phyloP scores from a whole-genome alignment of 441 rosid genomes.

The Erodium moschatum region DNA sequence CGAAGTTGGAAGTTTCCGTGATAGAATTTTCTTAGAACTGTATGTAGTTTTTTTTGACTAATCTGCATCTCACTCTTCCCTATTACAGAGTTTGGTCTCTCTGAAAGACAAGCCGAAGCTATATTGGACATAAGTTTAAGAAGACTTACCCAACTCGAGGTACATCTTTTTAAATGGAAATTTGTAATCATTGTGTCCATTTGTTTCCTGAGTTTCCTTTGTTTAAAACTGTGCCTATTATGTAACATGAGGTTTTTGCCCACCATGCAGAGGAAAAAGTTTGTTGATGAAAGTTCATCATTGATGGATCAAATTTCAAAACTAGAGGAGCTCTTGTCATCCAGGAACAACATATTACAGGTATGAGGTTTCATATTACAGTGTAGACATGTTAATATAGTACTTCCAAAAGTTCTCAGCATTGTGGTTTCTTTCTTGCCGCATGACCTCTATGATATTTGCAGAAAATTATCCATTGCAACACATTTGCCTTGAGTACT shows the following conservation, averaged over 20 bases:
- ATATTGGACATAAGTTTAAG: conserved; percentile 73
- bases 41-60: conserved; percentile 5
- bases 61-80: background rate
- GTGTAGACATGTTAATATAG: conserved; percentile 10
- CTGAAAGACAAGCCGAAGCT: conserved; percentile 88
- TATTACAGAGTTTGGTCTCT: conserved; percentile 52
- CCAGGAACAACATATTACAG: conserved; percentile 61
- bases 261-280: conserved; percentile 59
- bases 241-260: conserved; percentile 9
- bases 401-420: background rate
- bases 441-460: background rate
- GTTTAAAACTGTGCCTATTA: conserved; percentile 4
- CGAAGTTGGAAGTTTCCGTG: background rate
- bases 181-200: conserved; percentile 10
- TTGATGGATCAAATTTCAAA: conserved; percentile 62
- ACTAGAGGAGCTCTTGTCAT: conserved; percentile 64
- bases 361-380: conserved; percentile 29
- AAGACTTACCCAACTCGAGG: conserved; percentile 82
- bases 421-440: too few species aligned
- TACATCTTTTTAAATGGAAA: conserved; percentile 18
- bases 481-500: background rate
- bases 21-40: background rate
- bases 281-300: conserved; percentile 57
- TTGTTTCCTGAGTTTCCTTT: conserved; percentile 10
- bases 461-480: background rate